These are phyloP conservation scores for Trametes maxima DNA, from an alignment of 768 basidiomycete genomes.

Conservation along the genomic window DNA sequence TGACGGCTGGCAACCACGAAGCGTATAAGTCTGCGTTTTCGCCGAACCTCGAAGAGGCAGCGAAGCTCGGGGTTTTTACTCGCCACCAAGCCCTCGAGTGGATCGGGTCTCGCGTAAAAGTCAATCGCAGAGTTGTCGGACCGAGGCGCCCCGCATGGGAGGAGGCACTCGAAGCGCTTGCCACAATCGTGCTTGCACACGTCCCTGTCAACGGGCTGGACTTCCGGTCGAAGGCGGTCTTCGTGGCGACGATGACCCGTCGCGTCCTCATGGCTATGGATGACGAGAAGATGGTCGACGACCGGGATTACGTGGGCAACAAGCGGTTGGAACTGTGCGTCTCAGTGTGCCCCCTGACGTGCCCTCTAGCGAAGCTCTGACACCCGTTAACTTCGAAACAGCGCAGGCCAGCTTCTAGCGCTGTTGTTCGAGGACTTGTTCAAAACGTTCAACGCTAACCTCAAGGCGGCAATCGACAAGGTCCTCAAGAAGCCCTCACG, in stretches of 20 bases:
- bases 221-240: conserved; percentile 92
- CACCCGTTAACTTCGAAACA: conserved; percentile 35
- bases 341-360: conserved; percentile 3
- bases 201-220: conserved; percentile 90
- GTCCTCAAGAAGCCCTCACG: conserved; percentile 95
- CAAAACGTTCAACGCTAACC: conserved; percentile 96
- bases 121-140: conserved; percentile 79
- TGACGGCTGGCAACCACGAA: conserved; percentile 91
- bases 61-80: conserved; percentile 89
- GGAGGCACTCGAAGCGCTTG: conserved; percentile 94
- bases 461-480: conserved; percentile 95
- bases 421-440: conserved; percentile 97
- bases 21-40: conserved; percentile 86
- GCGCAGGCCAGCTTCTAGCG: conserved; percentile 94
- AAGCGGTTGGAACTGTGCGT: conserved; percentile 96
- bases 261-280: conserved; percentile 96
- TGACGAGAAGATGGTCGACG: conserved; percentile 96
- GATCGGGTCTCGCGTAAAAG: conserved; percentile 91
- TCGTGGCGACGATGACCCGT: conserved; percentile 96
- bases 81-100: conserved; percentile 93
- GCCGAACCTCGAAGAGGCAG: conserved; percentile 91
- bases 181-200: conserved; percentile 95
- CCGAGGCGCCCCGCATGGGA: conserved; percentile 87
- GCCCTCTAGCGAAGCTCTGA: neutral
- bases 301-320: conserved; percentile 98